Conservation (phyloP, 441 rosid species). For the Hura crepitans region DNA sequence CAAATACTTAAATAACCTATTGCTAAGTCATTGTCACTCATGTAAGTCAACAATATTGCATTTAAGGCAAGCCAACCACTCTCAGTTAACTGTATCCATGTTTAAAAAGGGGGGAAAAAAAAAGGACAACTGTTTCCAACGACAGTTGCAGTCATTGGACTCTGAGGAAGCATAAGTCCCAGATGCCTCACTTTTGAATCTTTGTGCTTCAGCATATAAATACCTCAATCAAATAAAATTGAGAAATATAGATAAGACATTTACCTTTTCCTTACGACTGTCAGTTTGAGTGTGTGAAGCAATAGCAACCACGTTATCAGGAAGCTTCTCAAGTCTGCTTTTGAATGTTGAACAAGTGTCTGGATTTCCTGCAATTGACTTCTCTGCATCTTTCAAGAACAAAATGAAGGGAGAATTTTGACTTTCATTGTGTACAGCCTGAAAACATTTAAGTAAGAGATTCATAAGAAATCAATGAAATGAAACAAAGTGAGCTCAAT, state of each 20-base stretch:
- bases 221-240: not conserved
- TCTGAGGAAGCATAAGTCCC: not conserved
- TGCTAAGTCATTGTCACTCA: not conserved
- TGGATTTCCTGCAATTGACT: conserved; percentile 65
- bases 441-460: conserved; percentile 22
- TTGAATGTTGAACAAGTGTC: conserved; percentile 55
- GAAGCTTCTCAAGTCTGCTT: conserved; percentile 60
- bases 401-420: conserved; percentile 66
- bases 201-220: not conserved
- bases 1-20: not conserved
- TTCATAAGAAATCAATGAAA: conserved; percentile 18
- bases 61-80: not conserved
- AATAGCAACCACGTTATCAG: conserved; percentile 61
- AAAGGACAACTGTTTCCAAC: not conserved
- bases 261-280: conserved; percentile 75
- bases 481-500: conserved; percentile 13
- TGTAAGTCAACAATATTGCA: not conserved
- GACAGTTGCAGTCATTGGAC: not conserved
- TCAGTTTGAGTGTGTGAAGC: conserved; percentile 68
- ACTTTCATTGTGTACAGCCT: conserved; percentile 59
- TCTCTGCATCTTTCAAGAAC: conserved; percentile 76
- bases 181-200: not conserved
- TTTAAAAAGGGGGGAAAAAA: no score
- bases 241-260: not conserved
- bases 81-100: not conserved